Percentiles rank a stretch among this genome's conserved stretches.
Conservation (phyloP, 2,329 filamentous ascomycete genomes). For the Epichloe typhina region DNA sequence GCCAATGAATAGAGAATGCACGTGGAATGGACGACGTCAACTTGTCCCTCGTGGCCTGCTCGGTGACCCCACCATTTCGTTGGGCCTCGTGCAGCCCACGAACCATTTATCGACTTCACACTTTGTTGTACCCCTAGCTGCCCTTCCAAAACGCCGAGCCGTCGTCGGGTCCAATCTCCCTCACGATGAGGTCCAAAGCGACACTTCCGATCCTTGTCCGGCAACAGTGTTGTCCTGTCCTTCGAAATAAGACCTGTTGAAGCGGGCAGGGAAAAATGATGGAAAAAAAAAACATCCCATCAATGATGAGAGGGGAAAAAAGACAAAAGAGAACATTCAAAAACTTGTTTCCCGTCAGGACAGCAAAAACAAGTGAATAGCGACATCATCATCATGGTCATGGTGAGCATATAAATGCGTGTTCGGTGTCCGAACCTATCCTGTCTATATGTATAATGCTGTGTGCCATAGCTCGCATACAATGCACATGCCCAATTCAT, state of each 20-base stretch:
- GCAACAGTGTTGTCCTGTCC: no score
- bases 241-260: no score
- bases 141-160: neutral
- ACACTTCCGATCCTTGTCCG: no score
- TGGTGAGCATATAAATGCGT: neutral
- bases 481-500: neutral
- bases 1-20: no score
- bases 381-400: neutral
- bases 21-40: no score
- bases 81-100: no score
- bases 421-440: slow-evolving; percentile 2
- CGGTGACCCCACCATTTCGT: neutral
- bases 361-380: neutral
- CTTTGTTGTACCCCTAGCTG: neutral
- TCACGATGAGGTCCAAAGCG: no score
- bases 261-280: no score
- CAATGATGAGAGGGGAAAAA: neutral
- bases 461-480: neutral
- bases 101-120: neutral
- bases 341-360: neutral
- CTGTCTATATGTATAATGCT: slow-evolving; percentile 2
- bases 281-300: no score
- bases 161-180: neutral
- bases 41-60: no score
- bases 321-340: neutral